phyloP scores from a whole-genome alignment of 1,139 yeast species.

The Sugiyamaella novakii region DNA sequence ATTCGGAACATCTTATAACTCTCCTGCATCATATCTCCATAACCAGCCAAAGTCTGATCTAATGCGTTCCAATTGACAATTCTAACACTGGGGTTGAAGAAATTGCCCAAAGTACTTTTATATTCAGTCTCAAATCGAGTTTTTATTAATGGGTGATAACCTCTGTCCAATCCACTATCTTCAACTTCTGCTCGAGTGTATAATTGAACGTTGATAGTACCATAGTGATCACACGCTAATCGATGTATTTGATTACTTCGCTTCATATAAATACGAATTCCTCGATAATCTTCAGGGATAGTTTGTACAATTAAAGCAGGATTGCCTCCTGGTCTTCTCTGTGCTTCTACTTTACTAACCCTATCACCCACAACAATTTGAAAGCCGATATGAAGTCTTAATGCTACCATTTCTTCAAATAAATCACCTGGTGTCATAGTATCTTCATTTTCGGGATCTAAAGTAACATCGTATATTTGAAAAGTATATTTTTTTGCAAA shows the following conservation, averaged over 20 bases:
- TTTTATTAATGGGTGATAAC: constrained; percentile 61
- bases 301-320: constrained; percentile 45
- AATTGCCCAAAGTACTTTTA: constrained; percentile 59
- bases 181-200: constrained; percentile 44
- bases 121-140: constrained; percentile 77
- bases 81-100: constrained; percentile 55
- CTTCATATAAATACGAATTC: constrained; percentile 69
- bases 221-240: constrained; percentile 68
- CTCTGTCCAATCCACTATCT: constrained; percentile 25
- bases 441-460: constrained; percentile 57
- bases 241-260: constrained; percentile 85
- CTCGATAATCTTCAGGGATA: constrained; percentile 50
- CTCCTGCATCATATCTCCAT: constrained; percentile 63
- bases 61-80: constrained; percentile 85
- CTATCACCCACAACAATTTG: constrained; percentile 79
- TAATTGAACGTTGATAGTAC: constrained; percentile 74
- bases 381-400: constrained; percentile 81
- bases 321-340: constrained; percentile 61
- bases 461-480: constrained; percentile 63
- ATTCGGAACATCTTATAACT: constrained; percentile 64
- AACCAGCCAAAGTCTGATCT: constrained; percentile 90
- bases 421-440: constrained; percentile 61
- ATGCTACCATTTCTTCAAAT: constrained; percentile 83
- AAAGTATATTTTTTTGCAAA: constrained; percentile 50
- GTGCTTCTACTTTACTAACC: constrained; percentile 66